Percentiles rank a stretch among this genome's conserved stretches.
phyloP scores from a whole-genome alignment of 1,284 basidiomycete species.

The Cryptococcus jaspeensis region DNA sequence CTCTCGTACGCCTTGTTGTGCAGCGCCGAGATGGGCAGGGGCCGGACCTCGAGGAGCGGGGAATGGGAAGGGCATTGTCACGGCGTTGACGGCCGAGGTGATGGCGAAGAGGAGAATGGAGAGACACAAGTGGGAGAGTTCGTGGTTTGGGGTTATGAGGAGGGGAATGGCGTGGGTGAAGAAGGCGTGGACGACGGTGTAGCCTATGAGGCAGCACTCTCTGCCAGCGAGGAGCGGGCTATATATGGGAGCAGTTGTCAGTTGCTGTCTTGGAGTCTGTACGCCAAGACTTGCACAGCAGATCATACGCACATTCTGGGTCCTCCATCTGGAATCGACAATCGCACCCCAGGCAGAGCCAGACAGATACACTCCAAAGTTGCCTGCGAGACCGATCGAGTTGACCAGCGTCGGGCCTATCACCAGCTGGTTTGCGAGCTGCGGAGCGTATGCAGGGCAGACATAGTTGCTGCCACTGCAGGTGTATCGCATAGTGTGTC shows the following conservation, averaged over 20 bases:
- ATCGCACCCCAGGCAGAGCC: conserved; percentile 61
- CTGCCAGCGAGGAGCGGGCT: conserved; percentile 53
- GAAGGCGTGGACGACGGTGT: conserved; percentile 64
- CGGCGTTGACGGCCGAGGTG: conserved; percentile 46
- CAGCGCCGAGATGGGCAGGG: conserved; percentile 82
- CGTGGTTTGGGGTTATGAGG: conserved; percentile 12
- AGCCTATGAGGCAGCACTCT: conserved; percentile 61
- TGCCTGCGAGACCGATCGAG: conserved; percentile 58
- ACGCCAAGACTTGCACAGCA: conserved; percentile 3
- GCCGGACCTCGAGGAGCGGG: conserved; percentile 87
- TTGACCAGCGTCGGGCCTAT: conserved; percentile 74
- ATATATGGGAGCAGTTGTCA: conserved; percentile 7
- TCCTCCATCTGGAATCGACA: conserved; percentile 63
- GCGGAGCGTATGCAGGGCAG: conserved; percentile 71
- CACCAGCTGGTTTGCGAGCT: conserved; percentile 66
- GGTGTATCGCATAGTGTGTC: background rate
- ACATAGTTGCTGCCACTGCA: conserved; percentile 25
- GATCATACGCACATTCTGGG: conserved; percentile 55
- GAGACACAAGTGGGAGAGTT: conserved; percentile 24
- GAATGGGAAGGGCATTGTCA: conserved; percentile 84
- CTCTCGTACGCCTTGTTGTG: conserved; percentile 88
- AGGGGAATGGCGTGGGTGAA: conserved; percentile 54
- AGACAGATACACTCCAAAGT: conserved; percentile 47
- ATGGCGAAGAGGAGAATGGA: conserved; percentile 37
- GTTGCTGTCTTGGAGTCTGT: background rate